A percentile compares a stretch with the other conserved stretches of the same genome.
phyloP scores from a whole-genome alignment of 2,329 filamentous ascomycete genomes.

The Nigrospora sphaerica region DNA sequence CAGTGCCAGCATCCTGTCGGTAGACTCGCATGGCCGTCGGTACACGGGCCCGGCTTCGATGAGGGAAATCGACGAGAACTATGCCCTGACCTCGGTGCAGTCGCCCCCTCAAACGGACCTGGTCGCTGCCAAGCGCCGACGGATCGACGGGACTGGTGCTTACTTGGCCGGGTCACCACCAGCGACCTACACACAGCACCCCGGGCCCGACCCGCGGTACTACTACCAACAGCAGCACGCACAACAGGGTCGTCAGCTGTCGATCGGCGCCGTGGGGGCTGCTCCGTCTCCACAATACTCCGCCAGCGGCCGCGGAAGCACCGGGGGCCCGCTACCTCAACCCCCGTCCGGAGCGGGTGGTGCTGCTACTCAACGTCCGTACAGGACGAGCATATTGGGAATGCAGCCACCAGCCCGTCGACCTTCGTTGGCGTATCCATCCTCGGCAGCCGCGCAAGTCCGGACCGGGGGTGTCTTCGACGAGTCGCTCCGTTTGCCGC shows the following conservation, averaged over 20 bases:
- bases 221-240: slow-evolving; percentile 12
- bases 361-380: no score
- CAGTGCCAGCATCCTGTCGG: slow-evolving; percentile 23
- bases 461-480: slow-evolving; percentile 32
- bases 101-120: neutral
- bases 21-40: slow-evolving; percentile 57
- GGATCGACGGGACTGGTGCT: slow-evolving; percentile 20
- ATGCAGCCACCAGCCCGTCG: slow-evolving; percentile 49
- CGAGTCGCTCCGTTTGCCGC: slow-evolving; percentile 46
- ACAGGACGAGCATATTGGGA: neutral
- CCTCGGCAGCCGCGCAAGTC: slow-evolving; percentile 15
- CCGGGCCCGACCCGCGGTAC: slow-evolving; percentile 17
- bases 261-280: neutral
- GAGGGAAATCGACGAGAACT: slow-evolving; percentile 31
- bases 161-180: slow-evolving; percentile 32
- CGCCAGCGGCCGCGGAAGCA: no score
- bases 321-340: no score
- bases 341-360: no score
- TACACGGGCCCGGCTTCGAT: slow-evolving; percentile 35
- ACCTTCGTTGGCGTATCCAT: slow-evolving; percentile 26
- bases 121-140: slow-evolving; percentile 19
- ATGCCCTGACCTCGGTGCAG: slow-evolving; percentile 20
- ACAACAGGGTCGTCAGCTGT: no score
- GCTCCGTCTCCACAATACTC: no score
- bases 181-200: slow-evolving; percentile 17